Conservation (phyloP, 345 rosid genomes). For the Aurinia saxatilis region DNA sequence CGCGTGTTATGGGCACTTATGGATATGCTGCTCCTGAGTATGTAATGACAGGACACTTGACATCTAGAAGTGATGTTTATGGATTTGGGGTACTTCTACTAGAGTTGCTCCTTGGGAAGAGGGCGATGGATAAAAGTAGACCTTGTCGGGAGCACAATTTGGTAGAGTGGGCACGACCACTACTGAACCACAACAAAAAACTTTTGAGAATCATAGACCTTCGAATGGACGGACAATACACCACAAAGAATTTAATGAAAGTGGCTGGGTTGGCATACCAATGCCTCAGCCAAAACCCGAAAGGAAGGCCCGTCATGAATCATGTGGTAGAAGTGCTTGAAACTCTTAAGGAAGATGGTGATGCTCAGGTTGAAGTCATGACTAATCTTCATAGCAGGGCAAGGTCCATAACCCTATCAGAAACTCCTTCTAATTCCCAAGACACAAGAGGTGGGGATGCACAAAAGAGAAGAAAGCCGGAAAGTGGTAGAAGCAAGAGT, state of each 20-base stretch:
- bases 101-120: slow-evolving; percentile 92
- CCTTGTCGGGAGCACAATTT: slow-evolving; percentile 87
- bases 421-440: slow-evolving; percentile 16
- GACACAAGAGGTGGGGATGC: slow-evolving; percentile 20
- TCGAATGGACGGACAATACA: slow-evolving; percentile 83
- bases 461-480: slow-evolving; percentile 20
- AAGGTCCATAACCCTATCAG: slow-evolving; percentile 37
- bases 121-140: slow-evolving; percentile 87
- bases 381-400: slow-evolving; percentile 33
- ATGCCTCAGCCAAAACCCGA: slow-evolving; percentile 95
- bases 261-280: slow-evolving; percentile 73
- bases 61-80: slow-evolving; percentile 89
- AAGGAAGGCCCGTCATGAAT: slow-evolving; percentile 77
- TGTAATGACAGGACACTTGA: slow-evolving; percentile 93
- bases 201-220: slow-evolving; percentile 65
- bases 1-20: slow-evolving; percentile 97
- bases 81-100: slow-evolving; percentile 95
- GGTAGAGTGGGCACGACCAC: slow-evolving; percentile 96
- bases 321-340: slow-evolving; percentile 78
- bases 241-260: slow-evolving; percentile 50
- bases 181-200: slow-evolving; percentile 79
- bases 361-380: slow-evolving; percentile 34
- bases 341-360: slow-evolving; percentile 37
- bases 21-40: slow-evolving; percentile 99
- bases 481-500: slow-evolving; percentile 49